Conservation (phyloP, 768 basidiomycete genomes). For the Lactarius hatsudake region DNA sequence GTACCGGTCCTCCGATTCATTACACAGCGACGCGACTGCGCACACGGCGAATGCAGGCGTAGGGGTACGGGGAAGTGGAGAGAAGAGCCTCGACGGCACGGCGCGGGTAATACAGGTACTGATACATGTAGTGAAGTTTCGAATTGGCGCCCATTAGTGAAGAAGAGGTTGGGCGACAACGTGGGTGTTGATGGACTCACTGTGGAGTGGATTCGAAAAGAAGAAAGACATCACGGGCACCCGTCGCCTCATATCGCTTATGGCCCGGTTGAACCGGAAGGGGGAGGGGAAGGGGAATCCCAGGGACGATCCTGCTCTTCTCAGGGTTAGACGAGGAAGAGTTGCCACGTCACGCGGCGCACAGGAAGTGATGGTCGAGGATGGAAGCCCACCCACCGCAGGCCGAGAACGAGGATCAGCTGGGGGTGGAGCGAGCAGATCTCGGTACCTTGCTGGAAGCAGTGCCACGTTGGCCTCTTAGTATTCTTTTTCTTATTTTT, state of each 20-base stretch:
- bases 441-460: background rate
- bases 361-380: background rate
- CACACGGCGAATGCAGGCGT: background rate
- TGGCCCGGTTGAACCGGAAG: background rate
- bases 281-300: background rate
- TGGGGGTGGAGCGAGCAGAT: background rate
- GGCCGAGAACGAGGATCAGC: background rate
- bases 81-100: background rate
- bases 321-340: background rate
- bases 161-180: background rate
- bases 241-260: background rate
- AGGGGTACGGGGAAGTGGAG: background rate
- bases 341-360: slow-evolving; percentile 18
- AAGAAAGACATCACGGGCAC: background rate
- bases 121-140: background rate
- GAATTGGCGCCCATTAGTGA: background rate
- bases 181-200: background rate
- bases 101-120: background rate
- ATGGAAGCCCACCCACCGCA: background rate
- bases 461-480: background rate
- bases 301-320: background rate
- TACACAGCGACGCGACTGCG: background rate
- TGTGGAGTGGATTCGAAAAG: background rate
- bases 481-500: too few relatives aligned
- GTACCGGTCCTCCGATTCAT: background rate